Conservation (phyloP, 305 asterid genomes). For the Fraxinus platypoda region DNA sequence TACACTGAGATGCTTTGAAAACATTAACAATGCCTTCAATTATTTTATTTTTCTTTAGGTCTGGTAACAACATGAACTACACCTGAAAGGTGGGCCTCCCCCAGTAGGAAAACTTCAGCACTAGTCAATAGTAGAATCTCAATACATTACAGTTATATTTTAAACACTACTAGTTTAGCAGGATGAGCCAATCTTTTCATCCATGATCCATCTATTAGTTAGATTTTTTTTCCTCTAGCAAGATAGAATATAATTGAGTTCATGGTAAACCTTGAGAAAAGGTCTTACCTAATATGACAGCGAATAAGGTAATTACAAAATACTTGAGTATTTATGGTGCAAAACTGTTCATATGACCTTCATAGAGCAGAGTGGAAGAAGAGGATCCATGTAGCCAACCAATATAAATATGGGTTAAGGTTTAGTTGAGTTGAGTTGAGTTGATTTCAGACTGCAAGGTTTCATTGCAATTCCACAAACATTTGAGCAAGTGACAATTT, state of each 20-base stretch:
- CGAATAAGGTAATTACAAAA: background rate
- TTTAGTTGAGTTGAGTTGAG: background rate
- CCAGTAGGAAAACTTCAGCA: background rate
- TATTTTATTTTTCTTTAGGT: background rate
- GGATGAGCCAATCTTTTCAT: background rate
- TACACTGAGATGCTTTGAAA: background rate
- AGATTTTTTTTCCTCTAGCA: background rate
- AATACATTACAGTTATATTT: background rate
- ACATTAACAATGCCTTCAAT: background rate
- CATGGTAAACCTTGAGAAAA: background rate
- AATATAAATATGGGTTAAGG: background rate
- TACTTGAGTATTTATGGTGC: background rate
- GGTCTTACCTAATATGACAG: background rate
- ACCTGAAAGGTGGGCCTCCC: background rate
- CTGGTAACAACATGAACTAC: constrained; percentile 1
- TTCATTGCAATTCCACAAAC: background rate
- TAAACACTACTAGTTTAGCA: background rate
- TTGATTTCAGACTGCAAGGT: background rate
- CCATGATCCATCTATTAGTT: background rate
- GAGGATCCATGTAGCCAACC: background rate
- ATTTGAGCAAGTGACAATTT: background rate
- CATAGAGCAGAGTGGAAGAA: background rate
- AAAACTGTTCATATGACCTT: background rate
- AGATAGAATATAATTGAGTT: background rate
- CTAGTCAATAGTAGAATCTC: background rate